These are phyloP conservation scores for Prunella vulgaris DNA, from an alignment of 257 asterid species.

Conservation along the genomic window DNA sequence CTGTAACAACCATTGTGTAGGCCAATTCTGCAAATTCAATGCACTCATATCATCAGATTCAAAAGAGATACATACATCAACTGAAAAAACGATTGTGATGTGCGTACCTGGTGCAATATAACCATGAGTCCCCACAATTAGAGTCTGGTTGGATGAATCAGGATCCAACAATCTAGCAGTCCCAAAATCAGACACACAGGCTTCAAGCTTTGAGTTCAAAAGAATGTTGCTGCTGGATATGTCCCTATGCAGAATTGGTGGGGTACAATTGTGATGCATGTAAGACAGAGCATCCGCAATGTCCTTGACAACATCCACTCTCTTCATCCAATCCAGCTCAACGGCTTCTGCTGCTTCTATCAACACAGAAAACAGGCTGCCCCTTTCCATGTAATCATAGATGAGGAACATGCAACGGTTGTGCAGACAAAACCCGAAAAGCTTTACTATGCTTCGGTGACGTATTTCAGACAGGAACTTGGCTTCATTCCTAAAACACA, in stretches of 20 bases:
- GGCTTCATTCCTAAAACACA: neutral
- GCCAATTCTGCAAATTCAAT: conserved; percentile 20
- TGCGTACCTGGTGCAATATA: conserved; percentile 31
- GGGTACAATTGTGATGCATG: conserved; percentile 23
- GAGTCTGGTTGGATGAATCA: conserved; percentile 17
- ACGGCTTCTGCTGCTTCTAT: neutral
- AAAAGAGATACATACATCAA: too few species aligned
- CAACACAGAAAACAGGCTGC: neutral
- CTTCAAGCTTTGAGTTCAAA: conserved; percentile 15
- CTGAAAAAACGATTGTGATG: neutral
- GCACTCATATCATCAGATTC: neutral
- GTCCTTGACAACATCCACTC: conserved; percentile 16
- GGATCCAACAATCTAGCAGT: conserved; percentile 23
- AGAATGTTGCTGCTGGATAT: conserved; percentile 25
- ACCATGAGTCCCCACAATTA: conserved; percentile 18
- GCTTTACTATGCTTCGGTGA: neutral
- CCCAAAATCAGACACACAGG: conserved; percentile 25
- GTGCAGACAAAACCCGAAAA: neutral
- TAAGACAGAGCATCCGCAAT: conserved; percentile 11
- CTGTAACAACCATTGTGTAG: conserved; percentile 22
- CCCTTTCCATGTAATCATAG: neutral
- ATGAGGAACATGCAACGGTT: neutral
- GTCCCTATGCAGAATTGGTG: conserved; percentile 25
- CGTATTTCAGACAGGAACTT: neutral
- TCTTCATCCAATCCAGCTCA: conserved; percentile 17